Conservation (phyloP, 352 stramenopile species). For the Globisporangium paddicum region DNA sequence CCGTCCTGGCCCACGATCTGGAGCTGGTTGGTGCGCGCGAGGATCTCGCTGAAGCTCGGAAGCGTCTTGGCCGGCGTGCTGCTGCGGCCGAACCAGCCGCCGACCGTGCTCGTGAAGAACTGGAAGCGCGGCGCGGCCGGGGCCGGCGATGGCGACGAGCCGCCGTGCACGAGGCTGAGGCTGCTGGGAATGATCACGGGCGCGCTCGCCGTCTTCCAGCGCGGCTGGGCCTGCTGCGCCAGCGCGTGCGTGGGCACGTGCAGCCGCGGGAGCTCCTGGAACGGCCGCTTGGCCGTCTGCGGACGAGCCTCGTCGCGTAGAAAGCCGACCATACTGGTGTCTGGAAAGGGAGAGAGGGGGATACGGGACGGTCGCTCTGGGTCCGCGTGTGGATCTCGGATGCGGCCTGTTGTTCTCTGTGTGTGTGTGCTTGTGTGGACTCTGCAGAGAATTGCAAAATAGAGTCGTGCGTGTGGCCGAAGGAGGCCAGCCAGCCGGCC, state of each 20-base stretch:
- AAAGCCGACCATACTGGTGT: neutral
- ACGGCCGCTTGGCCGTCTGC: constrained; percentile 16
- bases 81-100: constrained; percentile 13
- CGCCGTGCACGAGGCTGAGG: constrained; percentile 9
- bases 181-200: constrained; percentile 26
- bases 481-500: neutral
- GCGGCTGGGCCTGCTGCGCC: constrained; percentile 40
- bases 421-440: constrained; percentile 28
- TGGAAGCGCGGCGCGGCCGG: constrained; percentile 20
- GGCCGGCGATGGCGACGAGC: constrained; percentile 7
- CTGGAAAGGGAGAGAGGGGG: neutral
- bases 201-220: constrained; percentile 37
- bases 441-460: constrained; percentile 47
- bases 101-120: constrained; percentile 14
- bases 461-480: constrained; percentile 3
- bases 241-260: constrained; percentile 57
- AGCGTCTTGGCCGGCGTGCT: constrained; percentile 30
- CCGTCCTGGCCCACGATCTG: constrained; percentile 37
- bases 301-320: neutral
- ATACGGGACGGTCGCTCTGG: neutral
- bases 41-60: constrained; percentile 59
- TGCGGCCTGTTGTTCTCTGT: constrained; percentile 1
- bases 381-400: neutral
- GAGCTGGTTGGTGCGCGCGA: constrained; percentile 59
- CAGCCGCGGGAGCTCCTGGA: constrained; percentile 65